A percentile compares a stretch with the other conserved stretches of the same genome.
Evolutionary conservation across 1,284 basidiomycete genomes (phyloP).

Genomic region (Mycena sp.): DNA sequence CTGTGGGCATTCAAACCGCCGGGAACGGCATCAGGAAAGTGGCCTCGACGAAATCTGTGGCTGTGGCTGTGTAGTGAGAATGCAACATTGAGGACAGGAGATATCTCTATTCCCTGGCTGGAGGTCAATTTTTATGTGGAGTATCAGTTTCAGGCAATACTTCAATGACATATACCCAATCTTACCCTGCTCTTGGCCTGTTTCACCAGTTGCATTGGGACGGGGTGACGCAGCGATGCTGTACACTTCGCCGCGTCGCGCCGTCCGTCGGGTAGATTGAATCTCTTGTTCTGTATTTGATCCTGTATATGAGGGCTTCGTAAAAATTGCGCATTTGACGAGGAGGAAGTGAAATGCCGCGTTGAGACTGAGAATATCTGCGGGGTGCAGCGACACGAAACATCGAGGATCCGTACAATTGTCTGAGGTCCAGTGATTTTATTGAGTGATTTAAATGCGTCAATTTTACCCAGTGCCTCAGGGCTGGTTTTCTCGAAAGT

Average conservation of each 20-base stretch:
- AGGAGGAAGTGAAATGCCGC: not conserved
- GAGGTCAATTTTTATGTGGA: no score
- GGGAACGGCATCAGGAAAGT: no score
- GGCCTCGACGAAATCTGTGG: no score
- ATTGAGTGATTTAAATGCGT: not conserved
- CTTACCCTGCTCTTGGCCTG: no score
- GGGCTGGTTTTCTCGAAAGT: not conserved
- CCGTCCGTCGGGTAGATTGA: not conserved
- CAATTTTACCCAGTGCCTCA: not conserved
- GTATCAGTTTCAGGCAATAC: no score
- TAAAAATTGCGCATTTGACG: not conserved
- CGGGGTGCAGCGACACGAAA: not conserved
- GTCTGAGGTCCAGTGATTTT: not conserved
- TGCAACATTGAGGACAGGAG: no score
- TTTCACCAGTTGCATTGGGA: not conserved
- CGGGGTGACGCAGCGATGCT: not conserved
- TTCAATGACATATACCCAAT: no score
- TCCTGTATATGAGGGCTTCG: not conserved
- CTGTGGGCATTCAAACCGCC: no score
- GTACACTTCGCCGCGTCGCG: not conserved
- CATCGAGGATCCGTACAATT: not conserved
- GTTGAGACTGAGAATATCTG: not conserved
- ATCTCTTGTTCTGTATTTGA: not conserved
- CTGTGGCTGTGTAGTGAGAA: no score
- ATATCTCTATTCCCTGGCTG: no score